These are phyloP conservation scores for Isoetes taiwanensis DNA, from an alignment of 75 land plant species.

Conservation along the genomic window DNA sequence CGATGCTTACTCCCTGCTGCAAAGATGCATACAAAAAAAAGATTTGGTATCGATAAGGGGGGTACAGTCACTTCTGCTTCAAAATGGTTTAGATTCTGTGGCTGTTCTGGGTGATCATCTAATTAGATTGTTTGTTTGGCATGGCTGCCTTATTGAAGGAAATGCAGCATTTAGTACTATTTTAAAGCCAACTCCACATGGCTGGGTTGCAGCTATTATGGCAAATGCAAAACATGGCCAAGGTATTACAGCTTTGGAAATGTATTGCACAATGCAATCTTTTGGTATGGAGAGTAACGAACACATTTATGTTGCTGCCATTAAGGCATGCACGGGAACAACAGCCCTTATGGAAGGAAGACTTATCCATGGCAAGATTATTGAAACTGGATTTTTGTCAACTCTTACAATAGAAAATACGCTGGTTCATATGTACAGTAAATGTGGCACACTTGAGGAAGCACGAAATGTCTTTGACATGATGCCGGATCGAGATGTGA, in stretches of 20 bases:
- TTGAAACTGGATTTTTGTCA: constrained; percentile 20
- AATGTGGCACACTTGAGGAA: background rate
- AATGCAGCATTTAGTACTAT: constrained; percentile 30
- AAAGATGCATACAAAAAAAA: no score
- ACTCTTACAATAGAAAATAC: constrained; percentile 27
- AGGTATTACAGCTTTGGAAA: constrained; percentile 24
- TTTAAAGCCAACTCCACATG: constrained; percentile 26
- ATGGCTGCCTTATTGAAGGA: constrained; percentile 26
- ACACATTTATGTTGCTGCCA: constrained; percentile 35
- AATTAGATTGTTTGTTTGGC: no score
- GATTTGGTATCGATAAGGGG: no score
- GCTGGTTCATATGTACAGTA: constrained; percentile 59
- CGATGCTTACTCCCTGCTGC: no score
- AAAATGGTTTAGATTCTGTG: no score
- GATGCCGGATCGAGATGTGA: constrained; percentile 7
- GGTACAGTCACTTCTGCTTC: no score
- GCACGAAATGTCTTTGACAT: background rate
- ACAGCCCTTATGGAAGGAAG: constrained; percentile 32
- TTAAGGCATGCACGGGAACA: constrained; percentile 36
- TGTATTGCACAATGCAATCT: constrained; percentile 29
- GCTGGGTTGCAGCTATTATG: constrained; percentile 43
- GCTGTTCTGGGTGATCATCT: no score
- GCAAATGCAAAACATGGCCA: constrained; percentile 27
- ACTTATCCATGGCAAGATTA: constrained; percentile 30
- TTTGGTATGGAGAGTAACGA: constrained; percentile 26